phyloP scores from a whole-genome alignment of 1,139 yeast species.

The Eremothecium gossypii region DNA sequence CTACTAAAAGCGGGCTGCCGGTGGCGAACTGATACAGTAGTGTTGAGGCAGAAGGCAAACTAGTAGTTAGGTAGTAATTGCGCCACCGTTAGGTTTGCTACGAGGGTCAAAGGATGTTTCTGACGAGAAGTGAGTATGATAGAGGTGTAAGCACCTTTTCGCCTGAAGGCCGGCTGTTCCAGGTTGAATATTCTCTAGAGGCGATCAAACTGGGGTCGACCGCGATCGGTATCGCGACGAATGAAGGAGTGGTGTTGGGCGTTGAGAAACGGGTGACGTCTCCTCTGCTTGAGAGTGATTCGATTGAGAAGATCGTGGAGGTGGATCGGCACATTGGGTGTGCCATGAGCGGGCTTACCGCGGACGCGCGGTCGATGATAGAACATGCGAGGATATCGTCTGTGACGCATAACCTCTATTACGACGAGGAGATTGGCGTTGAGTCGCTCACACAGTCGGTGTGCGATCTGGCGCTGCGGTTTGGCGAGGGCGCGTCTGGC shows the following conservation, averaged over 20 bases:
- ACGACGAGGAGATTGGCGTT: constrained; percentile 86
- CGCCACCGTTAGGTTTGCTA: too few species aligned
- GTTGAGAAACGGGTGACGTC: constrained; percentile 97
- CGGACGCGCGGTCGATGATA: constrained; percentile 97
- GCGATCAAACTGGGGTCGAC: constrained; percentile 93
- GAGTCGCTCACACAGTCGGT: constrained; percentile 94
- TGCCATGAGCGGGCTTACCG: constrained; percentile 98
- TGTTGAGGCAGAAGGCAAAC: too few species aligned
- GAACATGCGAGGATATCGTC: constrained; percentile 96
- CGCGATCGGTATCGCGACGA: constrained; percentile 94
- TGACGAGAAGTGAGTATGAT: constrained; percentile 97
- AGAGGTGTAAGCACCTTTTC: constrained; percentile 98
- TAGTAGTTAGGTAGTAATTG: too few species aligned
- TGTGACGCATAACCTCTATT: constrained; percentile 78
- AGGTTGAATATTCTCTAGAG: constrained; percentile 95
- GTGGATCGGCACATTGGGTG: constrained; percentile 92
- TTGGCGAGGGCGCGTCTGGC: constrained; percentile 98
- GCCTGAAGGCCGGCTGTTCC: constrained; percentile 97
- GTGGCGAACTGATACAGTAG: too few species aligned
- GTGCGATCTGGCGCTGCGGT: constrained; percentile 91
- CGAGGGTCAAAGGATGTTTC: constrained; percentile 50
- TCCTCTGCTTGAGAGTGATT: constrained; percentile 77
- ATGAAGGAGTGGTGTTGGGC: constrained; percentile 92
- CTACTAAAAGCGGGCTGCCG: too few species aligned
- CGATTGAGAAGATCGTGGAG: constrained; percentile 94